phyloP scores from a whole-genome alignment of 441 rosid genomes.

The Corymbia calophylla region DNA sequence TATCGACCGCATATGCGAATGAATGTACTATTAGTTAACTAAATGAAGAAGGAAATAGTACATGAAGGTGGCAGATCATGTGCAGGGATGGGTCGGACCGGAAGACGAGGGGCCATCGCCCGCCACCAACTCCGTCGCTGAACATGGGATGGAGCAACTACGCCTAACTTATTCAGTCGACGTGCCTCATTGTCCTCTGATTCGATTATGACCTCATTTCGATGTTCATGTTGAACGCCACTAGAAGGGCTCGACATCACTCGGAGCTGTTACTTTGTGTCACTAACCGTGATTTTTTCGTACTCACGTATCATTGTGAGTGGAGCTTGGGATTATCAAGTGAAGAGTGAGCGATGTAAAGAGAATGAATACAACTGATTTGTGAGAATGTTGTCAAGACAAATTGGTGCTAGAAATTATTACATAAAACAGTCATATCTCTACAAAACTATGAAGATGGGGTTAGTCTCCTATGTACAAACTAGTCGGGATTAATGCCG shows the following conservation, averaged over 20 bases:
- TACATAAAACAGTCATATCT: too few species aligned
- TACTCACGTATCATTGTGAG: not conserved
- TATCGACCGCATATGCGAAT: not conserved
- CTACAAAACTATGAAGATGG: accelerated
- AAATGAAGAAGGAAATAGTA: not conserved
- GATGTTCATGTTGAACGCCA: not conserved
- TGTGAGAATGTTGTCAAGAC: accelerated
- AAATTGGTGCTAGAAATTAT: accelerated
- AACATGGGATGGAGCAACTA: not conserved
- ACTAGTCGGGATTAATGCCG: not conserved
- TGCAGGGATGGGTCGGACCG: not conserved
- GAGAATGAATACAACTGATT: not conserved
- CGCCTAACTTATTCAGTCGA: not conserved
- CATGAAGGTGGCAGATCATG: not conserved
- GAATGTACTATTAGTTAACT: not conserved
- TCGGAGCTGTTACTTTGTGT: not conserved
- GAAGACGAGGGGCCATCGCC: not conserved
- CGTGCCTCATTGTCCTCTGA: not conserved
- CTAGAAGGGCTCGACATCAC: not conserved
- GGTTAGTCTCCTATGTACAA: too few species aligned
- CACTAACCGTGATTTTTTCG: not conserved
- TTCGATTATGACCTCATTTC: not conserved
- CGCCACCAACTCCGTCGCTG: not conserved
- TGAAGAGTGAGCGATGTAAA: not conserved
- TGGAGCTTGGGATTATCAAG: not conserved